Percentiles rank a stretch among this genome's conserved stretches.
phyloP scores from a whole-genome alignment of 176 grass and related monocot genomes.

The Phyllostachys edulis region DNA sequence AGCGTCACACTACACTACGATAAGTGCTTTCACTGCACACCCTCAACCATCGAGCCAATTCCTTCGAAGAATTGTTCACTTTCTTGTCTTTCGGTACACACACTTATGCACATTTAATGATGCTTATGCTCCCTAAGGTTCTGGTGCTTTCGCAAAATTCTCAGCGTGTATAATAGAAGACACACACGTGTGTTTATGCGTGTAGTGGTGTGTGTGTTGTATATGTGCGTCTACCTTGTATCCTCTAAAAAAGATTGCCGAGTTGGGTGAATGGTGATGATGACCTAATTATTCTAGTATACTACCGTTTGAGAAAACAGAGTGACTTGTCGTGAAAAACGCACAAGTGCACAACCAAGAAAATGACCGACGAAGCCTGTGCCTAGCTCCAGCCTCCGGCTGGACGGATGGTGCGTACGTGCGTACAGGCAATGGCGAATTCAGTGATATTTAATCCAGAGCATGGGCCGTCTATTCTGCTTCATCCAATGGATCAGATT shows the following conservation, averaged over 20 bases:
- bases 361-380: background rate
- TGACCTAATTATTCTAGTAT: background rate
- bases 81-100: too few relatives aligned
- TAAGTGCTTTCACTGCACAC: background rate
- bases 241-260: background rate
- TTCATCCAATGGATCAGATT: too few relatives aligned
- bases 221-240: too few relatives aligned
- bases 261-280: background rate
- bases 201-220: too few relatives aligned
- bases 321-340: background rate
- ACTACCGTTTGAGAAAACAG: background rate
- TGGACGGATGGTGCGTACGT: background rate
- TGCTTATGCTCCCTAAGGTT: too few relatives aligned
- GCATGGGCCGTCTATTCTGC: too few relatives aligned
- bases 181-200: too few relatives aligned
- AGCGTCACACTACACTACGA: background rate
- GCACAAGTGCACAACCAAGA: background rate
- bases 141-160: too few relatives aligned
- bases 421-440: background rate
- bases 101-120: too few relatives aligned
- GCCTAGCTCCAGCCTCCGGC: background rate
- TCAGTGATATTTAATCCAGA: background rate
- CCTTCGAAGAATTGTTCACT: too few relatives aligned
- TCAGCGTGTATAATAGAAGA: too few relatives aligned
- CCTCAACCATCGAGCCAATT: too few relatives aligned